These are phyloP conservation scores for Fusarium tuaranense DNA, from an alignment of 2,329 filamentous ascomycete genomes.

Conservation along the genomic window DNA sequence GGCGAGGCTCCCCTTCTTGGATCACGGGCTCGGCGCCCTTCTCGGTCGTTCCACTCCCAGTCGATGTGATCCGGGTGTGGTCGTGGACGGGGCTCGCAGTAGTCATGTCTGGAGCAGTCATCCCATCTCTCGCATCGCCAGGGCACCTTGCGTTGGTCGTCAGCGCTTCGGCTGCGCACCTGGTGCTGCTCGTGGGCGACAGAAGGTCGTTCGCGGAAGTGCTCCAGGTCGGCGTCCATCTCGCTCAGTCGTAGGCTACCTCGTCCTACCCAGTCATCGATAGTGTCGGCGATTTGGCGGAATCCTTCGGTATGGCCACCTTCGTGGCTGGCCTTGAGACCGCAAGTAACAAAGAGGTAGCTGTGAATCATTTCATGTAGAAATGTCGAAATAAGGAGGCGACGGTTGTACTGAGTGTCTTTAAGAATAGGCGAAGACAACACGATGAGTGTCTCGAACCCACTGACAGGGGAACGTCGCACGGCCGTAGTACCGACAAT, in stretches of 20 bases:
- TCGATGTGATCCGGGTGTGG: slow-evolving; percentile 37
- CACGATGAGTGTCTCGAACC: slow-evolving; percentile 73
- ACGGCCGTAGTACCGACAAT: slow-evolving; percentile 74
- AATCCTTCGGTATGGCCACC: slow-evolving; percentile 74
- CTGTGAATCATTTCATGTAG: slow-evolving; percentile 76
- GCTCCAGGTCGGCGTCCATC: slow-evolving; percentile 71
- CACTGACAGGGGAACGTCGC: slow-evolving; percentile 58
- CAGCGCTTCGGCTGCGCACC: slow-evolving; percentile 24
- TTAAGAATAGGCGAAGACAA: slow-evolving; percentile 70
- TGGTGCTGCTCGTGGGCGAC: slow-evolving; percentile 42
- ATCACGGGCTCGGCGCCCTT: slow-evolving; percentile 47
- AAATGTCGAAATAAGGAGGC: slow-evolving; percentile 73
- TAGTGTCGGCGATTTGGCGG: slow-evolving; percentile 66
- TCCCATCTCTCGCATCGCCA: slow-evolving; percentile 38
- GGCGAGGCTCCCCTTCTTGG: slow-evolving; percentile 41
- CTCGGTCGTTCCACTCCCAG: slow-evolving; percentile 52
- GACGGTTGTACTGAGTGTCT: slow-evolving; percentile 66
- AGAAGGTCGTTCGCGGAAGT: slow-evolving; percentile 55
- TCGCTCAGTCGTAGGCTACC: slow-evolving; percentile 67
- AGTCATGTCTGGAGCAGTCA: slow-evolving; percentile 23
- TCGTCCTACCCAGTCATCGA: slow-evolving; percentile 70
- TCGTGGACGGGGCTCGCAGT: slow-evolving; percentile 33
- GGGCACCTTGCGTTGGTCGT: slow-evolving; percentile 28
- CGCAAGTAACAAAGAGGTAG: slow-evolving; percentile 73
- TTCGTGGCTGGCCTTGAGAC: slow-evolving; percentile 64